Evolutionary conservation across 306 rosid genomes (phyloP).

Genomic region (Fragaria vesca): DNA sequence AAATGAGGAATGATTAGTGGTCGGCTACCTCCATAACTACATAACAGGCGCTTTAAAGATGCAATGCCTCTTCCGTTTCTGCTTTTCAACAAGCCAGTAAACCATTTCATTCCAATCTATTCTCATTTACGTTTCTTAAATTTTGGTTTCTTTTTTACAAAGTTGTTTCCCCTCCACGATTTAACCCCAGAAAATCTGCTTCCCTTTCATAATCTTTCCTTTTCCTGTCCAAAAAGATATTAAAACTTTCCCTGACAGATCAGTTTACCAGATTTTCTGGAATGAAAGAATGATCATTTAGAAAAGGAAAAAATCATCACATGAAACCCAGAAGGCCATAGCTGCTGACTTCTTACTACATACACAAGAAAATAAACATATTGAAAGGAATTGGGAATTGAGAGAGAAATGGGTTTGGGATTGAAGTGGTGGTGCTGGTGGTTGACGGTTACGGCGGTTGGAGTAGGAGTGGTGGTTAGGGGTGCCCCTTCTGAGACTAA

Average conservation of each 20-base stretch:
- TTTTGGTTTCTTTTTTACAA: neutral
- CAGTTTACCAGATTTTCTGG: neutral
- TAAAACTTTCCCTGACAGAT: neutral
- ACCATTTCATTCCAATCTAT: neutral
- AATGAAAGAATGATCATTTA: neutral
- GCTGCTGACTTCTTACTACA: neutral
- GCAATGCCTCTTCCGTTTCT: neutral
- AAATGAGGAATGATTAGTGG: neutral
- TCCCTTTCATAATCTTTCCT: neutral
- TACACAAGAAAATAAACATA: neutral
- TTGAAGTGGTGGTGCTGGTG: neutral
- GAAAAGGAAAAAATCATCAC: neutral
- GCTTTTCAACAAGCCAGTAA: neutral
- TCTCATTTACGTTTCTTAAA: neutral
- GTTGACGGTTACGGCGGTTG: slow-evolving; percentile 12
- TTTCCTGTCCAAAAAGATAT: neutral
- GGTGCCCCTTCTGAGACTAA: slow-evolving; percentile 14
- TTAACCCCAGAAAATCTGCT: neutral
- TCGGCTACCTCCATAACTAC: neutral
- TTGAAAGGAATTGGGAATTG: neutral
- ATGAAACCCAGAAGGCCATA: neutral
- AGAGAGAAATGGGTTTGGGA: slow-evolving; percentile 7
- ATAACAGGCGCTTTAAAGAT: neutral
- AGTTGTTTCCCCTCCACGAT: neutral
- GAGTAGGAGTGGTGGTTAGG: neutral